Conservation (phyloP, 202 grass and related monocot species). For the Brachypodium distachyon region DNA sequence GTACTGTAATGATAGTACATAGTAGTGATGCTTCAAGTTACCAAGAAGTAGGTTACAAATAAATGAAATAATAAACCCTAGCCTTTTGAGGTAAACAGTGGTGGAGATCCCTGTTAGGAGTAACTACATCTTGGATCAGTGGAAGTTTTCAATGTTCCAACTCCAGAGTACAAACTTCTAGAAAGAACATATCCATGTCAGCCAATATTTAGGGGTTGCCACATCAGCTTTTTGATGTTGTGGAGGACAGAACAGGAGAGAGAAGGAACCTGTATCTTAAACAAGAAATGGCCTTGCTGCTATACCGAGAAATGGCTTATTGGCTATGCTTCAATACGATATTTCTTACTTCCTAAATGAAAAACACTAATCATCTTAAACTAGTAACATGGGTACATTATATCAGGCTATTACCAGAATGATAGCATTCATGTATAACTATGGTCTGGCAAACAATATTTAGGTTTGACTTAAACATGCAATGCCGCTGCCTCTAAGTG, state of each 20-base stretch:
- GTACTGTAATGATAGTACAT: slow-evolving; percentile 50
- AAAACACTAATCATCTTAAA: neutral
- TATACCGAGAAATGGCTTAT: neutral
- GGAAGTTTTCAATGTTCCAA: neutral
- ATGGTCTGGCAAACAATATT: slow-evolving; percentile 1
- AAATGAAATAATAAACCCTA: slow-evolving; percentile 1
- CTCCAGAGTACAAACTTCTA: neutral
- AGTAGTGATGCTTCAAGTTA: slow-evolving; percentile 31
- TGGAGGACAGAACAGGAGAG: neutral
- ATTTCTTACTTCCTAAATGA: neutral
- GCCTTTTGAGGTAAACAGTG: neutral
- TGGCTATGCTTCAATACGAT: neutral
- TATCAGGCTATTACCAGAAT: neutral
- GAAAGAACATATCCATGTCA: neutral
- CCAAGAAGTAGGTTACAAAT: slow-evolving; percentile 13
- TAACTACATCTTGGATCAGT: neutral
- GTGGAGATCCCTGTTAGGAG: neutral
- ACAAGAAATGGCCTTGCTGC: neutral
- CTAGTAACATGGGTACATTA: slow-evolving; percentile 1
- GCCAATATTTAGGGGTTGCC: neutral
- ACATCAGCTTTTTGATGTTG: neutral
- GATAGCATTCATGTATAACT: slow-evolving; percentile 5
- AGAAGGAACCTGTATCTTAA: neutral
- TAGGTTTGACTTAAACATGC: neutral
- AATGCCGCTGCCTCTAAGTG: neutral